Percentiles rank a stretch among this genome's conserved stretches.
Conservation (phyloP, 805 yeast species). For the Candida argentea region DNA sequence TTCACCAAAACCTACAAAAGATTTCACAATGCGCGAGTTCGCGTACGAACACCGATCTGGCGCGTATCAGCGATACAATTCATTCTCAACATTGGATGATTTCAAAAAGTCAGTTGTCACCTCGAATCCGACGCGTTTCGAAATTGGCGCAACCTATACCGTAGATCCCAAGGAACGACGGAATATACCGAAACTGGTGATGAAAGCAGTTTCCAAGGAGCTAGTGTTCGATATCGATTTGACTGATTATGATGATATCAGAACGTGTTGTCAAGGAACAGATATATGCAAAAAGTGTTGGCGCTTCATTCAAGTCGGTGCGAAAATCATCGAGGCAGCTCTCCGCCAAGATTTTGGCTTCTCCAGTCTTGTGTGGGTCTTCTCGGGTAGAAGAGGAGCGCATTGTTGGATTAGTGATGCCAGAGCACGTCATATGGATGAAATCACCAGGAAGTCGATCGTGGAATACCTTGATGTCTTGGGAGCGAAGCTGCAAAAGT, state of each 20-base stretch:
- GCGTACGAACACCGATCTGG: conserved; percentile 86
- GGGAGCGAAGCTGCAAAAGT: conserved; percentile 27
- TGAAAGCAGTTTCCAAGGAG: conserved; percentile 79
- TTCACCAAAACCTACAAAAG: conserved; percentile 61
- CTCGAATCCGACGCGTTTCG: conserved; percentile 83
- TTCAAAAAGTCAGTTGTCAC: conserved; percentile 68
- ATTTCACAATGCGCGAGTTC: conserved; percentile 83
- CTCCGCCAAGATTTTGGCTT: conserved; percentile 86
- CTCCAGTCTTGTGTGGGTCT: conserved; percentile 82
- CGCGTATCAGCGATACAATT: conserved; percentile 82
- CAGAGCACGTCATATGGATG: conserved; percentile 67
- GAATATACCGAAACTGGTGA: conserved; percentile 59
- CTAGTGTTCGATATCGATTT: conserved; percentile 94
- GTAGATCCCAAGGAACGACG: conserved; percentile 84
- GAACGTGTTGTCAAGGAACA: conserved; percentile 89
- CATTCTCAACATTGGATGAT: conserved; percentile 56
- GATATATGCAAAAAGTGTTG: conserved; percentile 84
- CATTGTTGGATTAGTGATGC: conserved; percentile 96
- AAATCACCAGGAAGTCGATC: conserved; percentile 63
- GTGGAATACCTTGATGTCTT: conserved; percentile 78
- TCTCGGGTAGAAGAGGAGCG: conserved; percentile 97
- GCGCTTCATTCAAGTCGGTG: conserved; percentile 83
- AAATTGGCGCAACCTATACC: conserved; percentile 86
- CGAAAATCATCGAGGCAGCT: conserved; percentile 61
- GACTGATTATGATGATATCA: conserved; percentile 88